A percentile compares a stretch with the other conserved stretches of the same genome.
These are phyloP conservation scores for Pseudogymnoascus sp. DNA, from an alignment of 2,329 filamentous ascomycete genomes.

Conservation along the genomic window DNA sequence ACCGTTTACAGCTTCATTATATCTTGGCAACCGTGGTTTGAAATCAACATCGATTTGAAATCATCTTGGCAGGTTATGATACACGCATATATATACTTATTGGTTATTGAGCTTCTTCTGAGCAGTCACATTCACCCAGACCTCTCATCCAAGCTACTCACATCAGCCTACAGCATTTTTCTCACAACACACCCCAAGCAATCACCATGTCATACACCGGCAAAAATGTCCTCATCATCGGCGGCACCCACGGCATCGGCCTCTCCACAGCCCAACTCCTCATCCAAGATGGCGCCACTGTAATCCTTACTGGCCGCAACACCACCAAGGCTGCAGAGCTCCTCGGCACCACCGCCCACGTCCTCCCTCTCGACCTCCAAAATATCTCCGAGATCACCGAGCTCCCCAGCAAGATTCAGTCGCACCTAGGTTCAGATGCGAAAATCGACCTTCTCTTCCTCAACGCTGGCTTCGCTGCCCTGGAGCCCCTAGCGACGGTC, in stretches of 20 bases:
- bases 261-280: conserved; percentile 50
- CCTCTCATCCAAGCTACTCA: neutral
- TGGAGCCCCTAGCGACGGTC: neutral
- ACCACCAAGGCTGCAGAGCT: neutral
- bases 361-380: neutral
- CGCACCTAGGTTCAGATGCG: neutral
- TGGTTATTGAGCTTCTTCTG: neutral
- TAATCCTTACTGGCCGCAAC: conserved; percentile 37
- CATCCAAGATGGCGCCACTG: conserved; percentile 45
- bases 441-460: neutral
- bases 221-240: conserved; percentile 49
- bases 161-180: neutral
- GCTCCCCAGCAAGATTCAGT: neutral
- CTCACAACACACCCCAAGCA: neutral
- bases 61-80: neutral
- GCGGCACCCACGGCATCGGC: conserved; percentile 57
- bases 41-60: neutral
- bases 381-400: neutral
- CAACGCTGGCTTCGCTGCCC: neutral
- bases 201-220: conserved; percentile 13
- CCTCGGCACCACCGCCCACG: neutral
- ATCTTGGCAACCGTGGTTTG: neutral
- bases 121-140: neutral
- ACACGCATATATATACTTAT: neutral
- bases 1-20: neutral